Conservation (phyloP, 345 rosid species). For the Aurinia saxatilis region DNA sequence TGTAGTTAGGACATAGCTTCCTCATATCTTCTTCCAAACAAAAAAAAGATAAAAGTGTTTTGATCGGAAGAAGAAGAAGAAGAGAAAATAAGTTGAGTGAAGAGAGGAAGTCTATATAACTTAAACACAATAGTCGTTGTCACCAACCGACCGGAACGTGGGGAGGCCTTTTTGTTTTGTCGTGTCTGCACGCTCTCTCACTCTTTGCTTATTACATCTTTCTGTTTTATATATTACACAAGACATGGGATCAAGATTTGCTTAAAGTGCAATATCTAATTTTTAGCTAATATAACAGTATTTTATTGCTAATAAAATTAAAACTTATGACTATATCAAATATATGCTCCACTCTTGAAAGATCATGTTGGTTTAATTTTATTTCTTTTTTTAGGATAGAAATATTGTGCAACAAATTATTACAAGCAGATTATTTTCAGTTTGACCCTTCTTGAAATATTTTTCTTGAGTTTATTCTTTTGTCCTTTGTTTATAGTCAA, state of each 20-base stretch:
- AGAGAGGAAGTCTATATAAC: slow-evolving; percentile 18
- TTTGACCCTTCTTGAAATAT: not conserved
- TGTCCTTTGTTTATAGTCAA: not conserved
- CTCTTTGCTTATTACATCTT: not conserved
- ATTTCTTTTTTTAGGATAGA: not conserved
- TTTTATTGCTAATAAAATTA: not conserved
- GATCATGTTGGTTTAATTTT: not conserved
- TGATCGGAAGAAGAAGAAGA: not conserved
- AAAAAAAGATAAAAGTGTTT: slow-evolving; percentile 3
- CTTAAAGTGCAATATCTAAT: slow-evolving; percentile 8
- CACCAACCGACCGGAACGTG: slow-evolving; percentile 84
- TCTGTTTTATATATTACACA: not conserved
- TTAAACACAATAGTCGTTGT: slow-evolving; percentile 3
- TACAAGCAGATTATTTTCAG: not conserved
- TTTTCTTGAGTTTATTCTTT: not conserved
- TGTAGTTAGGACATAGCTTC: slow-evolving; percentile 84
- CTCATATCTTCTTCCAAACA: slow-evolving; percentile 40
- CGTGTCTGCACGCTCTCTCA: slow-evolving; percentile 76
- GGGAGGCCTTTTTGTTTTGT: slow-evolving; percentile 46
- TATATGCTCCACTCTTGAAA: not conserved
- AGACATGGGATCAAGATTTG: slow-evolving; percentile 23
- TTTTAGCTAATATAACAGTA: not conserved
- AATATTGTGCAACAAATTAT: not conserved
- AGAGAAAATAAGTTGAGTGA: slow-evolving; percentile 6
- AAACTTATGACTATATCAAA: slow-evolving; percentile 12